Evolutionary conservation across 2,329 filamentous ascomycete genomes (phyloP), one percentile per base, ranked within the genome.

Genomic region (Rachicladosporium sp.): DNA sequence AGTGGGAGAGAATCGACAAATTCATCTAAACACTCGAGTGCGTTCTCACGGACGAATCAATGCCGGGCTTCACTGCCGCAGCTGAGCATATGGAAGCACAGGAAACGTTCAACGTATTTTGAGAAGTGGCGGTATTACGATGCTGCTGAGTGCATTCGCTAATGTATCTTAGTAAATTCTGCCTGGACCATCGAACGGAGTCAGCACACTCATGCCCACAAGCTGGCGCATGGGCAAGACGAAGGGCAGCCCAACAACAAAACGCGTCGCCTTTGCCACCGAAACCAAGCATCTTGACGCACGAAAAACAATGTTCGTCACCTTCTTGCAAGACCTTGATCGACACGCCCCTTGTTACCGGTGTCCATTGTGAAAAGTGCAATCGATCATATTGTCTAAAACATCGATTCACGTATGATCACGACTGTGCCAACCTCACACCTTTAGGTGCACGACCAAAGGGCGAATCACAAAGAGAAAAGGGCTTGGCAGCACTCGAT

Each of bases 121-220:
- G n/a, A n/a, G n/a, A n/a, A n/a, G n/a, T n/a, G n/a, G n/a, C n/a
- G n/a, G n/a, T n/a, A n/a, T n/a, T n/a, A n/a, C n/a, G n/a, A n/a
- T n/a, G n/a, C n/a, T n/a, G n/a, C n/a, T n/a, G n/a, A n/a, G n/a
- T n/a, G n/a, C n/a, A n/a, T n/a, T n/a, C n/a, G n/a, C n/a, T n/a
- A n/a, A n/a, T n/a, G n/a, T n/a, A n/a, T 33, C 9, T 6, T 40
- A 54, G 52, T 23, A 55, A 52, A 10, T 98, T 79, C 67, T 98
- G 93, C 61, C 81, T 93, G 49, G 89, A 96, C 58, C 91, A 98
- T 69, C 83, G 89, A 40, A 81, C 78, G 53, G 89, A 96, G 66
- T 74, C 76, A 12, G 67, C 84, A 0, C 93, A 98, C 66, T 74
- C 77, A 55, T 82, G 78, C 48, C 51, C 69, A 3, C 67, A 73